Evolutionary conservation across 805 yeast species (phyloP), one percentile per base, ranked within the genome.

Genomic region (Ogataea henricii): DNA sequence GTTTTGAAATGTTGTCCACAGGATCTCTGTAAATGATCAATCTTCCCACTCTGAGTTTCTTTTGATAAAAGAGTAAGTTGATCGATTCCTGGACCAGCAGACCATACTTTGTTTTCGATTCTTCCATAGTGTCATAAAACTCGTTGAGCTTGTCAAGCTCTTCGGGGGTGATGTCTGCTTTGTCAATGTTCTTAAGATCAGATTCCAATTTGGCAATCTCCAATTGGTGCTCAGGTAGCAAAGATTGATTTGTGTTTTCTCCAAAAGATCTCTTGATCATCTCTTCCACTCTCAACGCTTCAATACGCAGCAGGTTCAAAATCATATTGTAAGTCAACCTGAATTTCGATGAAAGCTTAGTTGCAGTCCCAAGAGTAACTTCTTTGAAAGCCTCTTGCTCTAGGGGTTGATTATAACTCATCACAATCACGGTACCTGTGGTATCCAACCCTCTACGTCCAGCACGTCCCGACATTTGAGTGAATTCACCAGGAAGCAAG

Each of bases 391-490:
- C 78, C 0, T 74, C 62, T 16, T 73, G 73, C 4, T 74, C 73
- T 16, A 85, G 58, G 0, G 94, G 89, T 21, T 79, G 78, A 41
- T 78, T 82, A 59, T 85, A 87, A 2, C 95, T 76, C 95, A 94
- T 89, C 6, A 91, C 82, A 52, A 94, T 89, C 10, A 94, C 99
- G 0, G 97, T 92, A 62, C 99, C 99, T 0, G 87, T 89, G 17
- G 82, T 71, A 71, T 94, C 99, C 54, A 94, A 71, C 29, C 99
- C 99, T 73, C 99, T 83, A 70, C 99, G 83, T 51, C 99, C 99
- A 0, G 99, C 99, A 67, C 99, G 80, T 38, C 99, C 99, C 0
- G 97, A 91, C 99, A 94, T 94, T 69, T 92, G 99, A 0, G 98
- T 94, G 64, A 92, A 94, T 65, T 94, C 99, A 46, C 99, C 99